These are phyloP conservation scores for Xylariaceae sp. DNA, from an alignment of 2,329 filamentous ascomycete species.

Conservation along the genomic window DNA sequence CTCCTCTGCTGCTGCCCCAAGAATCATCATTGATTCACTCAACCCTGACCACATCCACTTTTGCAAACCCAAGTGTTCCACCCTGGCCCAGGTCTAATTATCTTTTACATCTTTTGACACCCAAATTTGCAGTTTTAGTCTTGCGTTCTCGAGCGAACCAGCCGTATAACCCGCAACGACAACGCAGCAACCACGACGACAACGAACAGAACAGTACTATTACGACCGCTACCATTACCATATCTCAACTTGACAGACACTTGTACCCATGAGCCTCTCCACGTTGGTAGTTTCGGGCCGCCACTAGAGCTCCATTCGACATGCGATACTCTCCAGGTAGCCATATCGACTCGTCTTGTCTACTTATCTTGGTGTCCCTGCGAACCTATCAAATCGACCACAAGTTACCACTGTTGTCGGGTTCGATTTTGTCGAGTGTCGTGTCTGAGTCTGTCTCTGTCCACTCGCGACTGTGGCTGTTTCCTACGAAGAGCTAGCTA, in stretches of 20 bases:
- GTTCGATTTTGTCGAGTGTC: no score
- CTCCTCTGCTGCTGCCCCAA: background rate
- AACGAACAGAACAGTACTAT: no score
- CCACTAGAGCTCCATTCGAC: constrained; percentile 7
- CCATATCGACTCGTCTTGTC: constrained; percentile 9
- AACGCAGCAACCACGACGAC: no score
- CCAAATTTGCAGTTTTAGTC: background rate
- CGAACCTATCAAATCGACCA: constrained; percentile 1
- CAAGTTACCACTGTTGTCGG: background rate
- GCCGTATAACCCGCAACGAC: no score
- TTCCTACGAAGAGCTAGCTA: no score
- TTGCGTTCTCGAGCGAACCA: no score
- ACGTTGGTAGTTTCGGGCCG: no score
- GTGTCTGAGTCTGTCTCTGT: background rate
- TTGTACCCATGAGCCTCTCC: no score
- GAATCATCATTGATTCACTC: background rate
- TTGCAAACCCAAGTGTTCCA: background rate
- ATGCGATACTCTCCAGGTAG: constrained; percentile 14
- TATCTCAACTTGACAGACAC: no score
- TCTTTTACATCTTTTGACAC: background rate
- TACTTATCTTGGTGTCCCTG: background rate
- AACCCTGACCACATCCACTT: background rate
- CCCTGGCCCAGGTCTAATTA: background rate
- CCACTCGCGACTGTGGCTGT: background rate
- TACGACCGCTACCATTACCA: background rate